Percentiles rank a stretch among this genome's conserved stretches.
These are phyloP conservation scores for Colletotrichum siamense DNA, from an alignment of 2,329 filamentous ascomycete genomes.

Conservation along the genomic window DNA sequence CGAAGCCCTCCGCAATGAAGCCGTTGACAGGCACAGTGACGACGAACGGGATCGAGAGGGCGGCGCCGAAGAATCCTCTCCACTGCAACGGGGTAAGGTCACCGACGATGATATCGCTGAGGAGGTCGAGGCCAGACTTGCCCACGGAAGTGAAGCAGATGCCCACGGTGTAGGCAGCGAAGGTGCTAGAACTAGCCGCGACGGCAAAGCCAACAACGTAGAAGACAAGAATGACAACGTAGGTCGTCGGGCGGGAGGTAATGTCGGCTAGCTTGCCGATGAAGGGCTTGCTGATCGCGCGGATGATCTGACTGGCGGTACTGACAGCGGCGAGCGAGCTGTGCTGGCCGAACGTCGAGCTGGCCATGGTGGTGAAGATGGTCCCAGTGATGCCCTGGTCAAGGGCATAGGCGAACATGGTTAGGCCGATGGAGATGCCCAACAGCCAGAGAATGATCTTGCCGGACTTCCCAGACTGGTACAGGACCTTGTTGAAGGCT, in stretches of 20 bases:
- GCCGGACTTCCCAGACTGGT: slow-evolving; percentile 38
- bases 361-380: slow-evolving; percentile 38
- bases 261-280: slow-evolving; percentile 43
- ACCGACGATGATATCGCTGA: slow-evolving; percentile 41
- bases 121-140: slow-evolving; percentile 40
- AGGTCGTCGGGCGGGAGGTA: slow-evolving; percentile 42
- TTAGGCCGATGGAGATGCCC: slow-evolving; percentile 38
- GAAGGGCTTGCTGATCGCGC: slow-evolving; percentile 43
- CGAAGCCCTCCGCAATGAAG: slow-evolving; percentile 44
- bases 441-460: slow-evolving; percentile 38
- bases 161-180: slow-evolving; percentile 38
- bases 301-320: slow-evolving; percentile 39
- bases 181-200: slow-evolving; percentile 34
- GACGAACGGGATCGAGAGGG: slow-evolving; percentile 32
- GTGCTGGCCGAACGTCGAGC: slow-evolving; percentile 37
- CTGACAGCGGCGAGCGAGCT: slow-evolving; percentile 36
- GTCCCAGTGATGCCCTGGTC: slow-evolving; percentile 39
- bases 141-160: slow-evolving; percentile 41
- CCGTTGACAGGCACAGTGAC: slow-evolving; percentile 46
- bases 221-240: slow-evolving; percentile 43
- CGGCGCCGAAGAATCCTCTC: slow-evolving; percentile 39
- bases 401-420: slow-evolving; percentile 44
- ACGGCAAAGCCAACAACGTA: slow-evolving; percentile 39
- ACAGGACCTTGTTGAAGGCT: slow-evolving; percentile 45
- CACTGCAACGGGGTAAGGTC: slow-evolving; percentile 41